These are phyloP conservation scores for Amphirosellinia nigrospora DNA, from an alignment of 495 filamentous ascomycete genomes.

Conservation along the genomic window DNA sequence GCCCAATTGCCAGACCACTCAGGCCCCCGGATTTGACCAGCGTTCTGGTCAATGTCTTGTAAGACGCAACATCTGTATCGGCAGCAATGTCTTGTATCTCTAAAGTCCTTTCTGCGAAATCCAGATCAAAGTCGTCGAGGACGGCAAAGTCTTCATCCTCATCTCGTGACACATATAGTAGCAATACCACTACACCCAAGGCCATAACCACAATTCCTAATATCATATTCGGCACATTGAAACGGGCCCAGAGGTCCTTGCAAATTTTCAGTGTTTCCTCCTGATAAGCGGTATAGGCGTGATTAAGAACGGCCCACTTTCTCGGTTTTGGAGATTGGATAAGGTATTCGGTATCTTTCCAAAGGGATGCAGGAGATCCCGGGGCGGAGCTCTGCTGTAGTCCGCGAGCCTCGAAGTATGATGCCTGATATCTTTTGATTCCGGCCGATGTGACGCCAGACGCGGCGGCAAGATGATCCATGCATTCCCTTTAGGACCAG, in stretches of 20 bases:
- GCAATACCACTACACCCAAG: conserved; percentile 67
- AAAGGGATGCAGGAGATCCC: conserved; percentile 63
- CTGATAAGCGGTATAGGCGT: conserved; percentile 75
- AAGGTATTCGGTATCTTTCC: conserved; percentile 53
- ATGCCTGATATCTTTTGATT: conserved; percentile 83
- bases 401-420: conserved; percentile 63
- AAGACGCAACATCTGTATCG: conserved; percentile 36
- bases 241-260: conserved; percentile 86
- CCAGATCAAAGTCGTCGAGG: conserved; percentile 51
- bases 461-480: conserved; percentile 76
- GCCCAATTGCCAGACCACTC: conserved; percentile 36
- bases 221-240: conserved; percentile 84
- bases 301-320: conserved; percentile 53
- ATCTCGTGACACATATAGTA: conserved; percentile 68
- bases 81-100: conserved; percentile 43
- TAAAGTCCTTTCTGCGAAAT: conserved; percentile 50
- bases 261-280: conserved; percentile 78
- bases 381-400: conserved; percentile 63
- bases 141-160: conserved; percentile 52
- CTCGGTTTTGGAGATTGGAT: conserved; percentile 37
- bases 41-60: conserved; percentile 43
- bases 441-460: conserved; percentile 81
- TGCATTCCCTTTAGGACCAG: conserved; percentile 67
- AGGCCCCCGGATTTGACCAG: conserved; percentile 45
- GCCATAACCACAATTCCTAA: conserved; percentile 75